Percentiles rank a stretch among this genome's conserved stretches.
phyloP scores from a whole-genome alignment of 768 basidiomycete species.

The Hericium coralloides region DNA sequence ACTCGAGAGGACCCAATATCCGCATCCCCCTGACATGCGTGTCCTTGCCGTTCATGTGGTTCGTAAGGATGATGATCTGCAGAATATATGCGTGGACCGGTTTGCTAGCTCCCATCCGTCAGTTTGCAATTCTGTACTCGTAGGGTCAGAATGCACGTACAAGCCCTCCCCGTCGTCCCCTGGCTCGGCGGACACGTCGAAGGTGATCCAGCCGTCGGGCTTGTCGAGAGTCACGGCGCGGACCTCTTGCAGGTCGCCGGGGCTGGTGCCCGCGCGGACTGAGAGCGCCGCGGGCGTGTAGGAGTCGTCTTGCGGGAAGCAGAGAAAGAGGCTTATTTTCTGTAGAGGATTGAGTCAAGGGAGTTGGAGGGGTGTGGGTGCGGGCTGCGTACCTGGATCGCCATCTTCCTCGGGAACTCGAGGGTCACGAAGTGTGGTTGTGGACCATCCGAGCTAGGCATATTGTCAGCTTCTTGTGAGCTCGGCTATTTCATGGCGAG shows the following conservation, averaged over 20 bases:
- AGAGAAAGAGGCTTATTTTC: constrained; percentile 84
- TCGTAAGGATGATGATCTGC: constrained; percentile 83
- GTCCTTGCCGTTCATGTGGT: constrained; percentile 98
- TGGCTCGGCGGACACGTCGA: constrained; percentile 73
- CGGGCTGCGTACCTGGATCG: constrained; percentile 59
- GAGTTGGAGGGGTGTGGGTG: neutral
- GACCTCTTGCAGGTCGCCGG: constrained; percentile 89
- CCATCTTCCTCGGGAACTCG: constrained; percentile 85
- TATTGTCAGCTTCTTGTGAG: too few species aligned
- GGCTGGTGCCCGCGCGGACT: constrained; percentile 86
- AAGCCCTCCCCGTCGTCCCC: constrained; percentile 73
- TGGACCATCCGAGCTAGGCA: constrained; percentile 76
- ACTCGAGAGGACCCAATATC: constrained; percentile 85
- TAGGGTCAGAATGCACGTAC: constrained; percentile 34
- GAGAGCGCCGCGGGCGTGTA: constrained; percentile 92
- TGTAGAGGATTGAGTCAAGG: constrained; percentile 21
- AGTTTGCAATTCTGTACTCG: neutral
- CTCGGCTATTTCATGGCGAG: neutral
- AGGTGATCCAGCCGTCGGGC: constrained; percentile 91
- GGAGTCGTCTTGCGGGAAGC: constrained; percentile 83
- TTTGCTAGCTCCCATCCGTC: constrained; percentile 39
- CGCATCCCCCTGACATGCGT: constrained; percentile 91
- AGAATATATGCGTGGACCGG: constrained; percentile 85
- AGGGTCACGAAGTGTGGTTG: constrained; percentile 96
- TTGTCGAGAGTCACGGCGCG: constrained; percentile 77